Evolutionary conservation across 495 filamentous ascomycete genomes (phyloP).

Genomic region (Penicillium parvum): DNA sequence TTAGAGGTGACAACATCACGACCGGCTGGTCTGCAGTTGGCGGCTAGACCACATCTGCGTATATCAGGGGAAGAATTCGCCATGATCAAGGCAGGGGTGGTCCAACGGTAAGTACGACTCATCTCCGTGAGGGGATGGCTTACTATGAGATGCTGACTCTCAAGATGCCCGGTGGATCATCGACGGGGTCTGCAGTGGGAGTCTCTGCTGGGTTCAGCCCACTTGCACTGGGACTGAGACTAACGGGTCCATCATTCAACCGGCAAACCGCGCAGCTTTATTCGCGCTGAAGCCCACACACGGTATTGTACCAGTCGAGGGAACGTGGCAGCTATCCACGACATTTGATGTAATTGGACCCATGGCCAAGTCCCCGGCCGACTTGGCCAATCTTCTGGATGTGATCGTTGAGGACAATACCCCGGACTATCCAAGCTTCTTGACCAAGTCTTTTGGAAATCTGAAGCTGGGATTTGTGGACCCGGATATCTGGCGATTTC

Average conservation of each 20-base stretch:
- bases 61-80: too few relatives aligned
- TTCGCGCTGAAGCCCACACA: background rate
- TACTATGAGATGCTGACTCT: too few relatives aligned
- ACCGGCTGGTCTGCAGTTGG: background rate
- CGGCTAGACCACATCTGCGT: background rate
- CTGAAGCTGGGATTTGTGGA: too few relatives aligned
- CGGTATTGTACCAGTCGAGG: background rate
- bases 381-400: too few relatives aligned
- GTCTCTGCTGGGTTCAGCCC: background rate
- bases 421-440: too few relatives aligned
- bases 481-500: too few relatives aligned
- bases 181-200: background rate
- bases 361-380: background rate
- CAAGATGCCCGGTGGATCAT: too few relatives aligned
- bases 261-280: background rate
- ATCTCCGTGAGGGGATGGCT: too few relatives aligned
- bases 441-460: too few relatives aligned
- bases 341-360: background rate
- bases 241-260: background rate
- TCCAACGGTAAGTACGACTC: too few relatives aligned
- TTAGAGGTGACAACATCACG: background rate
- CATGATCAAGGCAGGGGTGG: too few relatives aligned
- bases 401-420: too few relatives aligned
- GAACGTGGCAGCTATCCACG: background rate
- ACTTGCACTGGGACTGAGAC: background rate